Conservation (phyloP, 2,329 filamentous ascomycete species). For the Aureobasidium musti region DNA sequence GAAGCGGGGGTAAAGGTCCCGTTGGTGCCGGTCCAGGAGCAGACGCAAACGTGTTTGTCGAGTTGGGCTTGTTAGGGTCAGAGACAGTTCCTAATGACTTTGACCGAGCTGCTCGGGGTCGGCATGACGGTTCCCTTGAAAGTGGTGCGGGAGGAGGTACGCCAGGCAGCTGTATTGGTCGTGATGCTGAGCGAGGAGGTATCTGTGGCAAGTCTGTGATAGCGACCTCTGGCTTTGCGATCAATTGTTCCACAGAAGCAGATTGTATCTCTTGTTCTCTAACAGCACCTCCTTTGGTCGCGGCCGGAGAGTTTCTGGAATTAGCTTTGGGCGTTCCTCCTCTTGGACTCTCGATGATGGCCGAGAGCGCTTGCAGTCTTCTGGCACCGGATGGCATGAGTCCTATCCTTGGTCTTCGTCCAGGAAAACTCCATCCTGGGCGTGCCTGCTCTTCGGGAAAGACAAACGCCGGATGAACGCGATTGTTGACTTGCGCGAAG, state of each 20-base stretch:
- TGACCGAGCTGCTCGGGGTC: conserved; percentile 33
- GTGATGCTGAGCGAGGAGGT: conserved; percentile 8
- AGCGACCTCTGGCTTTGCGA: conserved; percentile 32
- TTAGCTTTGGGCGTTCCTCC: conserved; percentile 30
- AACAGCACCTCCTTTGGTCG: conserved; percentile 9
- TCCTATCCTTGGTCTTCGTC: conserved; percentile 21
- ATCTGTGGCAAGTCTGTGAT: neutral
- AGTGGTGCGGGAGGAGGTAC: conserved; percentile 30
- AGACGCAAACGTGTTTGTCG: conserved; percentile 30
- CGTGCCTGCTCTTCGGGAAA: conserved; percentile 12
- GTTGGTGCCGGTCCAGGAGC: conserved; percentile 44
- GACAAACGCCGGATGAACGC: conserved; percentile 6
- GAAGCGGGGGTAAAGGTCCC: conserved; percentile 48
- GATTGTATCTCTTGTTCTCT: neutral
- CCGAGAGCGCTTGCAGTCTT: conserved; percentile 36
- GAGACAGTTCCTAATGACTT: conserved; percentile 37
- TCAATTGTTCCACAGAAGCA: conserved; percentile 32
- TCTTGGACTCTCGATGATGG: conserved; percentile 47
- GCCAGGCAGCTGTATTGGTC: conserved; percentile 1
- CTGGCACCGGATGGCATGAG: conserved; percentile 12
- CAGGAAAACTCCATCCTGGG: conserved; percentile 6
- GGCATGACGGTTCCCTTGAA: neutral
- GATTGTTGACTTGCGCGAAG: conserved; percentile 7
- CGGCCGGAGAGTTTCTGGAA: neutral
- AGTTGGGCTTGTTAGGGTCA: conserved; percentile 31